These are phyloP conservation scores for Amaranthus cruentus DNA, from an alignment of 148 eudicot genomes.

Conservation along the genomic window DNA sequence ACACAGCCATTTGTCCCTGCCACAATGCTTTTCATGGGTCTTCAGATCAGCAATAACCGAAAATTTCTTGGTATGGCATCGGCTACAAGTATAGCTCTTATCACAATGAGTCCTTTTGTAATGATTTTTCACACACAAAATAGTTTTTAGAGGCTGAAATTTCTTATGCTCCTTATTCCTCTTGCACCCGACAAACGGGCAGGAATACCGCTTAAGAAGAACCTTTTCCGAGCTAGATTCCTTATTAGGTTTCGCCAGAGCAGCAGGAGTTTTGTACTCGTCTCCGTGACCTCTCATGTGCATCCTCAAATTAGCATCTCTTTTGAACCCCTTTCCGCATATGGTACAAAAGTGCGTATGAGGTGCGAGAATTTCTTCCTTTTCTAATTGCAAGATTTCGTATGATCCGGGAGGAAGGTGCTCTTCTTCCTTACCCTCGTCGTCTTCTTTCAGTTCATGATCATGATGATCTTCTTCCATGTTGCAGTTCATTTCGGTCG, in stretches of 20 bases:
- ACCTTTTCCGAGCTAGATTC: conserved; percentile 59
- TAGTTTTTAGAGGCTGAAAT: conserved; percentile 88
- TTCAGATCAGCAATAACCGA: conserved; percentile 95
- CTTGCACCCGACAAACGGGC: conserved; percentile 85
- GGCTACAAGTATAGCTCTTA: conserved; percentile 81
- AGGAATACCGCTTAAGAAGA: conserved; percentile 80
- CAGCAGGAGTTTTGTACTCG: conserved; percentile 85
- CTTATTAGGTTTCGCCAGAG: conserved; percentile 87
- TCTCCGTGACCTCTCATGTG: conserved; percentile 99
- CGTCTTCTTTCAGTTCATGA: conserved; percentile 74
- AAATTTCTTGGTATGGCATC: conserved; percentile 86
- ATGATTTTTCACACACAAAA: conserved; percentile 89
- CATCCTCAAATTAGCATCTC: conserved; percentile 95
- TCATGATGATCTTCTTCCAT: conserved; percentile 71
- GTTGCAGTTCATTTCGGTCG: conserved; percentile 34
- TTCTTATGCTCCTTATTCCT: conserved; percentile 89
- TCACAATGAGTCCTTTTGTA: conserved; percentile 96
- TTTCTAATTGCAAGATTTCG: conserved; percentile 85
- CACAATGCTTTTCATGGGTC: conserved; percentile 98
- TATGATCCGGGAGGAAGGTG: conserved; percentile 88
- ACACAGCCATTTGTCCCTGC: conserved; percentile 92
- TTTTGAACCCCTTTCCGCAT: conserved; percentile 92
- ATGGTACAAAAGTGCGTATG: conserved; percentile 95
- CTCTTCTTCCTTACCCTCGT: conserved; percentile 84
- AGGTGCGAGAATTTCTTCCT: conserved; percentile 92